Evolutionary conservation across 78 protist genomes (phyloP).

Genomic region (Dictyostelium firmibasis): DNA sequence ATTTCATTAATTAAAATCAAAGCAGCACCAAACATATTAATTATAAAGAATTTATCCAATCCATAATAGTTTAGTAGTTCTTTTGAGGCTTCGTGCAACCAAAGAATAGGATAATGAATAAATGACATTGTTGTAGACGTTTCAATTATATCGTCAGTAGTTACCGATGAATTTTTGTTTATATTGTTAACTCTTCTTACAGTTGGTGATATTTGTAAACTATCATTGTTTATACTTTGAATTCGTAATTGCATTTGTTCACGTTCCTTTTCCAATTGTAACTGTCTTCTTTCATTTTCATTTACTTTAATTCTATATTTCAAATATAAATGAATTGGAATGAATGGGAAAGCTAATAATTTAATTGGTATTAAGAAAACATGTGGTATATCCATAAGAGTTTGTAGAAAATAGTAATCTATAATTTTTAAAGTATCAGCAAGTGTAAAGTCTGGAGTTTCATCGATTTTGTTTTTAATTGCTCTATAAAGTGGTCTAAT

Average conservation of each 20-base stretch:
- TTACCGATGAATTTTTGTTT: too few species aligned
- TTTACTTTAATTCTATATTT: background rate
- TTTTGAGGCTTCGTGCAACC: background rate
- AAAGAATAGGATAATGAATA: background rate
- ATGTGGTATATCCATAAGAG: constrained; percentile 62
- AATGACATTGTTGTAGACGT: background rate
- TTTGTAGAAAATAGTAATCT: constrained; percentile 4
- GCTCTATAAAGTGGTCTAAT: background rate
- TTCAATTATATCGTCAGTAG: background rate
- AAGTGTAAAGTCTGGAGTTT: background rate
- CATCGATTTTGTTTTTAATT: background rate
- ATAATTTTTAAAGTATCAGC: background rate
- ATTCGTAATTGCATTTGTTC: background rate
- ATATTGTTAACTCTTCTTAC: background rate
- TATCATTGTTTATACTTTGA: background rate
- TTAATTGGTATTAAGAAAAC: constrained; percentile 43
- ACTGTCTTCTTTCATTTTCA: background rate
- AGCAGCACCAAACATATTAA: constrained; percentile 4
- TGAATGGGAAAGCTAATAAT: background rate
- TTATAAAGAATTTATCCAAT: constrained; percentile 27
- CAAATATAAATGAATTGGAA: constrained; percentile 44
- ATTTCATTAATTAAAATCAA: constrained; percentile 39
- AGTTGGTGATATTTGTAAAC: background rate
- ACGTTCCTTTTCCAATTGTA: background rate
- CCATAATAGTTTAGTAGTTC: constrained; percentile 6